These are phyloP conservation scores for Sonneratia caseolaris DNA, from an alignment of 345 rosid genomes.

Conservation along the genomic window DNA sequence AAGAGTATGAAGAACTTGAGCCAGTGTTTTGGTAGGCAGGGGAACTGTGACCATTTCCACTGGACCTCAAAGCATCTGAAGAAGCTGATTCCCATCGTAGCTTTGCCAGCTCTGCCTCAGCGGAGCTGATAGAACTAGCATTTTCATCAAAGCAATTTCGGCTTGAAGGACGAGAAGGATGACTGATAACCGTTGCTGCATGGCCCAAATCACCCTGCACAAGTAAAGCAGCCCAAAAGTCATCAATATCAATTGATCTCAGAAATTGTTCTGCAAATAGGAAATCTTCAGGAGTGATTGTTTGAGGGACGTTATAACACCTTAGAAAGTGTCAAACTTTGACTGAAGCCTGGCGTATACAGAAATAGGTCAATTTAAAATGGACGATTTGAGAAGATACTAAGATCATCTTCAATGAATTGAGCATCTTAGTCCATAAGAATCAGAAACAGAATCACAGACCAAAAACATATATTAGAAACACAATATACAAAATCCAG, in stretches of 20 bases:
- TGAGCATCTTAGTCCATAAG: background rate
- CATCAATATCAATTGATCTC: background rate
- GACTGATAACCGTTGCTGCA: constrained; percentile 23
- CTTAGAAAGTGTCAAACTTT: background rate
- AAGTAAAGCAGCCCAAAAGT: background rate
- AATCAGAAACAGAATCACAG: background rate
- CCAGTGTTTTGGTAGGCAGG: constrained; percentile 41
- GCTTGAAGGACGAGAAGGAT: constrained; percentile 71
- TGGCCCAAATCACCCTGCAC: constrained; percentile 60
- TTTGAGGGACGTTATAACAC: background rate
- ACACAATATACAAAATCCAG: background rate
- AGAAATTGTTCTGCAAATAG: background rate
- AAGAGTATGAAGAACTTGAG: constrained; percentile 43
- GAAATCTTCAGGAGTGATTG: background rate
- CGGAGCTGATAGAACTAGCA: constrained; percentile 15
- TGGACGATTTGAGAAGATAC: background rate
- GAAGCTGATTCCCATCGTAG: constrained; percentile 32
- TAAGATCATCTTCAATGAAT: background rate
- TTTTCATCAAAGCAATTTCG: constrained; percentile 40
- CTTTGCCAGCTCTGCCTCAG: constrained; percentile 43
- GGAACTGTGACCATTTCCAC: constrained; percentile 36
- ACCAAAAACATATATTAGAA: background rate
- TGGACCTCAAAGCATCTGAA: constrained; percentile 23
- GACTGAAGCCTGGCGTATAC: background rate
- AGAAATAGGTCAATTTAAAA: background rate